Evolutionary conservation across 805 yeast genomes (phyloP).

Genomic region (Hanseniaspora guilliermondii): DNA sequence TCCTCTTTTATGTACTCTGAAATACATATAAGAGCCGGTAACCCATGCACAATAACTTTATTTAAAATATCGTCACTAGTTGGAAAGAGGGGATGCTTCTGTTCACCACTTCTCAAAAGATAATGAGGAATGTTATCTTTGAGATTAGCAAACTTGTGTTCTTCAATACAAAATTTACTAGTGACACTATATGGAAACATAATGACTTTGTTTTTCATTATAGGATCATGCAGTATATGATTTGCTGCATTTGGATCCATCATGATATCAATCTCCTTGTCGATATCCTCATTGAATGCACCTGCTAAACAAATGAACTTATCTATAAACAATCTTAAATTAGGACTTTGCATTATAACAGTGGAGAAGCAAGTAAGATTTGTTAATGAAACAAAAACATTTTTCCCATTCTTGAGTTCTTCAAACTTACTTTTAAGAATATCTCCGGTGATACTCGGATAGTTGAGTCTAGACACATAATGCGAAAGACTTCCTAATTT

Average conservation of each 20-base stretch:
- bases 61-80: too few relatives aligned
- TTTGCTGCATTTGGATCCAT: conserved; percentile 69
- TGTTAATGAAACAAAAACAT: conserved; percentile 63
- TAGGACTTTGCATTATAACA: conserved; percentile 45
- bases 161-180: conserved; percentile 38
- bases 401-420: conserved; percentile 26
- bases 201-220: conserved; percentile 37
- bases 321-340: conserved; percentile 36
- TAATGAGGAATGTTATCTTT: neutral
- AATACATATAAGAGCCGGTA: conserved; percentile 19
- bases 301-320: conserved; percentile 72
- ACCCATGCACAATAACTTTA: too few relatives aligned
- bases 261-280: conserved; percentile 59
- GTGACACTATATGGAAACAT: conserved; percentile 61
- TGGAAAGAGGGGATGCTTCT: too few relatives aligned
- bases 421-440: conserved; percentile 29
- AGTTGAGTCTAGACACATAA: conserved; percentile 24
- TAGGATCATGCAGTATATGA: conserved; percentile 37
- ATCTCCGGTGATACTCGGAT: conserved; percentile 31
- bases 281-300: conserved; percentile 28
- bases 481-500: conserved; percentile 6
- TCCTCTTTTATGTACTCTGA: conserved; percentile 31
- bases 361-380: conserved; percentile 61
- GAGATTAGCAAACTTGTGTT: conserved; percentile 25
- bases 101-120: too few relatives aligned